phyloP scores from a whole-genome alignment of 2,329 filamentous ascomycete species.

The Paraconiothyrium sp. region DNA sequence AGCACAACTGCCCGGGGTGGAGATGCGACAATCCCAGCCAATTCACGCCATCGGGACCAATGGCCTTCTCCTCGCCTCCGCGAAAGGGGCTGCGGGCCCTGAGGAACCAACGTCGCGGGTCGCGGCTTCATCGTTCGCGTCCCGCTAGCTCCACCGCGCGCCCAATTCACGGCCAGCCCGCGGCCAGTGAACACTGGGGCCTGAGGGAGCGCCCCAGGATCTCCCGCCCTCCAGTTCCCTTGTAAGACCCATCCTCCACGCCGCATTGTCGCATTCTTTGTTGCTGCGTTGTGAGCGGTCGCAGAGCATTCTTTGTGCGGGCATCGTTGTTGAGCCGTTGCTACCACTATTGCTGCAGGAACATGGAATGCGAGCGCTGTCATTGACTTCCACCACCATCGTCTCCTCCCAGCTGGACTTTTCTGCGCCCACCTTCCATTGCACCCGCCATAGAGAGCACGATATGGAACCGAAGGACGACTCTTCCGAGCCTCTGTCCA shows the following conservation, averaged over 20 bases:
- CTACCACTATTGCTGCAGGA: conserved; percentile 26
- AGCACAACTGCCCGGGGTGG: conserved; percentile 17
- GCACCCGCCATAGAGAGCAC: conserved; percentile 13
- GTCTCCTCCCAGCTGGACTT: not conserved
- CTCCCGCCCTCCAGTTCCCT: conserved; percentile 3
- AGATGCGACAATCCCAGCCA: conserved; percentile 26
- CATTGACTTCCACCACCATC: conserved; percentile 21
- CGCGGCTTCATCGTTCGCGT: conserved; percentile 10
- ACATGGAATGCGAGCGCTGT: conserved; percentile 32
- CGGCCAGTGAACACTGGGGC: not conserved
- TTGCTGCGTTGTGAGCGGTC: not conserved
- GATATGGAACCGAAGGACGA: conserved; percentile 48
- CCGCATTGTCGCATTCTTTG: conserved; percentile 4
- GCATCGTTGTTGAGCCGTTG: not conserved
- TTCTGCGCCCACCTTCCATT: conserved; percentile 1
- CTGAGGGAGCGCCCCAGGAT: not conserved
- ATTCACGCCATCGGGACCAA: conserved; percentile 20
- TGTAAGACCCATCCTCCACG: not conserved
- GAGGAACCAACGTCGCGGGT: conserved; percentile 9
- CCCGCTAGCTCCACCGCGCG: conserved; percentile 6
- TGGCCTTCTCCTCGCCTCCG: conserved; percentile 12
- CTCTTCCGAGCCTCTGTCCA: conserved; percentile 48
- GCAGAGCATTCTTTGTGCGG: conserved; percentile 11
- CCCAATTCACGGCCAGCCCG: conserved; percentile 6
- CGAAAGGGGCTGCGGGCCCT: conserved; percentile 8